Evolutionary conservation across 1,284 basidiomycete genomes (phyloP), one percentile per base, ranked within the genome.

Genomic region (Cutaneotrichosporon arboriforme): DNA sequence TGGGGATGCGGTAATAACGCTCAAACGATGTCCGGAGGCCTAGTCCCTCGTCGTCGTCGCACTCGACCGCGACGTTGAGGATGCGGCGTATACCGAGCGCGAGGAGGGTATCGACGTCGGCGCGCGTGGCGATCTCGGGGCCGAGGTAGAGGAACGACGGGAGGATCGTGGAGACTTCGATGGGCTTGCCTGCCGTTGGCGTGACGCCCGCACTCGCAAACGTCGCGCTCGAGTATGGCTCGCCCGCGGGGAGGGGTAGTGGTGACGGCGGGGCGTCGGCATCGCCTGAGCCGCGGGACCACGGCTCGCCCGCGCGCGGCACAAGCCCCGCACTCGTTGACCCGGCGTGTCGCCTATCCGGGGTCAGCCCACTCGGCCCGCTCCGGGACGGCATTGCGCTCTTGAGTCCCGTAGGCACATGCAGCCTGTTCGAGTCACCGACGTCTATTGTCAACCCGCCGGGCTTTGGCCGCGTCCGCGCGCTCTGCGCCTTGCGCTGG

Each of bases 121-220:
- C 83, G 46, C 79, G 76, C 4, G 79, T 76, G 1, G 84, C 84
- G n/a, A 89, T 80, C 70, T 97, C 91, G 0, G 93, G 88, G 1
- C 93, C 93, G 15, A 97, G 81, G 72, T 83, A 97, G 18, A 97
- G 79, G 73, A 94, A 94, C 54, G 83, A 82, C 1, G 93, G 91
- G 1, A 97, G 78, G 58, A 97, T 96, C 12, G 85, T 88, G 13
- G 89, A 91, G 20, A 93, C 82, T 18, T 80, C 77, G 66, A 94
- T 93, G 2, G 69, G 65, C 13, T 31, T 31, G 44, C 33, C 33
- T 41, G 49, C 8, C 42, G 33, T 14, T 33, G 4, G 77, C 72
- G 45, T 20, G 45, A 33, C 5, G 51, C 21, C 4, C 41, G 33
- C 20, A 35, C 12, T 15, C 43, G 43, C 34, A 9, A 15, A 5